phyloP scores from a whole-genome alignment of 306 rosid species.

The Hippophae gyantsensis region DNA sequence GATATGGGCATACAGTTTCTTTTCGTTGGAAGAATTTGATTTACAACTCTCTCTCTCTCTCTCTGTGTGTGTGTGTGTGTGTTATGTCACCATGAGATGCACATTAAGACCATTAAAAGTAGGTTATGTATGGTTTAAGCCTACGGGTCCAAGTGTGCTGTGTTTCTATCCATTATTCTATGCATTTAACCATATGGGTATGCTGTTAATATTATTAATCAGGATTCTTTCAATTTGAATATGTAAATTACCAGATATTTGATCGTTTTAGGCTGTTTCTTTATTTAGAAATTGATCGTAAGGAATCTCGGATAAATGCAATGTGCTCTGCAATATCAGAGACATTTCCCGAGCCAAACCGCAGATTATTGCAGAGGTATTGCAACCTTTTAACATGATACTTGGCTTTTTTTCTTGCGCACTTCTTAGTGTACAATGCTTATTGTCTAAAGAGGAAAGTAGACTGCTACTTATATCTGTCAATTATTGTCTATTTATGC shows the following conservation, averaged over 20 bases:
- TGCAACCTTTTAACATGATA: constrained; percentile 9
- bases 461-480: neutral
- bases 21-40: too few species aligned
- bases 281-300: constrained; percentile 77
- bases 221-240: constrained; percentile 3
- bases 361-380: constrained; percentile 88
- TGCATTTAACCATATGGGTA: neutral
- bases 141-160: too few species aligned
- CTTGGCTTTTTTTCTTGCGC: neutral
- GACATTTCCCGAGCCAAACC: constrained; percentile 95
- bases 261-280: constrained; percentile 17
- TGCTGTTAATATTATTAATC: constrained; percentile 6
- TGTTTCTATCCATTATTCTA: too few species aligned
- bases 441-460: neutral
- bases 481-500: constrained; percentile 12
- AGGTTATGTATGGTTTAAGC: too few species aligned
- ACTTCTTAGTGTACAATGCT: neutral
- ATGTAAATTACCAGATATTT: constrained; percentile 1
- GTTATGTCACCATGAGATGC: too few species aligned
- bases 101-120: too few species aligned
- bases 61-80: too few species aligned
- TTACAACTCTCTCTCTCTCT: too few species aligned
- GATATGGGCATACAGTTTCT: too few species aligned
- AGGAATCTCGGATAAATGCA: constrained; percentile 76
- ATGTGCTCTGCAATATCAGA: constrained; percentile 82